phyloP scores from a whole-genome alignment of 1,139 yeast genomes.

The Tardiomyces digboiensis region DNA sequence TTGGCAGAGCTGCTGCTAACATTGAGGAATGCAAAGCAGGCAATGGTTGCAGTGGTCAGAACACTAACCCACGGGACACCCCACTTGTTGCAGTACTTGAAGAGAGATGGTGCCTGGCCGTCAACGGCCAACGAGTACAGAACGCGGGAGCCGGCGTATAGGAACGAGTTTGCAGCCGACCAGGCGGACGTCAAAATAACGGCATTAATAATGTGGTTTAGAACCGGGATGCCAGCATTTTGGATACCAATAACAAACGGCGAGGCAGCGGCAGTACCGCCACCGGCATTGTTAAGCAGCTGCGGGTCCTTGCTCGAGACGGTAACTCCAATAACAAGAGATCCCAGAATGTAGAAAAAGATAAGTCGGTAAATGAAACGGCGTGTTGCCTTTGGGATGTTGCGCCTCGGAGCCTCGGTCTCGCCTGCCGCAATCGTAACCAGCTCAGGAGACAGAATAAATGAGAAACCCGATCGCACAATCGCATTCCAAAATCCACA shows the following conservation, averaged over 20 bases:
- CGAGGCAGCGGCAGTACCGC: constrained; percentile 45
- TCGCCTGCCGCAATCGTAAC: constrained; percentile 73
- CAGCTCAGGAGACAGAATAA: constrained; percentile 55
- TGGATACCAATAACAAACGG: constrained; percentile 59
- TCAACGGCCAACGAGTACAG: constrained; percentile 34
- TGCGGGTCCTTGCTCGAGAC: constrained; percentile 45
- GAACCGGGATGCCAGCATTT: constrained; percentile 42
- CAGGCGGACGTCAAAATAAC: constrained; percentile 54
- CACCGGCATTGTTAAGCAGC: constrained; percentile 31
- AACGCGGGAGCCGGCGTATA: constrained; percentile 33
- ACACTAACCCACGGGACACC: constrained; percentile 37
- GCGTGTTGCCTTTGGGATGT: constrained; percentile 52
- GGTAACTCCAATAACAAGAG: constrained; percentile 45
- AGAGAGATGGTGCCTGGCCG: constrained; percentile 41
- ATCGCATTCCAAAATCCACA: constrained; percentile 56
- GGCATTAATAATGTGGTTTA: constrained; percentile 59
- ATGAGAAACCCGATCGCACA: constrained; percentile 48
- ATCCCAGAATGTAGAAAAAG: constrained; percentile 44
- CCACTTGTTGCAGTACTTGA: constrained; percentile 30
- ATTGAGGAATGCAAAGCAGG: constrained; percentile 33
- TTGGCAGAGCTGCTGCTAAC: constrained; percentile 37
- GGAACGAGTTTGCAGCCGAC: constrained; percentile 34
- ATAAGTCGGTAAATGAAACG: constrained; percentile 55
- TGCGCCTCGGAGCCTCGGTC: constrained; percentile 54
- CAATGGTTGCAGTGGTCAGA: constrained; percentile 19